Conservation (phyloP, 2,329 filamentous ascomycete species). For the Cercospora nicotianae region DNA sequence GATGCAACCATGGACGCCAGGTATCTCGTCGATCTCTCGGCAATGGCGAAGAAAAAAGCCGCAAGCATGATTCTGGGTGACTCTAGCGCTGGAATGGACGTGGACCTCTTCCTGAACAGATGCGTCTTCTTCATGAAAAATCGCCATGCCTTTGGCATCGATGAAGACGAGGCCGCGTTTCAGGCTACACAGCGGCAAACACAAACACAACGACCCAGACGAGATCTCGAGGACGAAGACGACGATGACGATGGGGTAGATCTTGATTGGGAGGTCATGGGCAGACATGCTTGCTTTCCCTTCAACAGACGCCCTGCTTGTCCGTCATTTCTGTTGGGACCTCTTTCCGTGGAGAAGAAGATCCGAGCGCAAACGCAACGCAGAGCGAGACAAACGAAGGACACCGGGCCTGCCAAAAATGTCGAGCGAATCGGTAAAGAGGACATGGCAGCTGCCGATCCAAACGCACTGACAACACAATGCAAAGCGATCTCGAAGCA, state of each 20-base stretch:
- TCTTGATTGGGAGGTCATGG: constrained; percentile 83
- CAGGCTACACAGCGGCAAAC: constrained; percentile 15
- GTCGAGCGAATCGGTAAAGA: constrained; percentile 75
- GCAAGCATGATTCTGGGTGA: constrained; percentile 72
- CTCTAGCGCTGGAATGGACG: constrained; percentile 72
- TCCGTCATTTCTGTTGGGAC: constrained; percentile 82
- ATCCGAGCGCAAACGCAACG: constrained; percentile 69
- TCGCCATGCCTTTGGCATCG: constrained; percentile 56
- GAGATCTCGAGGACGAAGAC: constrained; percentile 54
- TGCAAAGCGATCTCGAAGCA: constrained; percentile 72
- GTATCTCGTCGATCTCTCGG: constrained; percentile 77
- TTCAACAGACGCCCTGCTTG: constrained; percentile 72
- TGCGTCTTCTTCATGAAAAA: constrained; percentile 77
- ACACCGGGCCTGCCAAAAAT: constrained; percentile 65
- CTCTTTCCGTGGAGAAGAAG: constrained; percentile 85
- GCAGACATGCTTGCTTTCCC: constrained; percentile 72
- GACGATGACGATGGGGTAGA: constrained; percentile 66
- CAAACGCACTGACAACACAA: constrained; percentile 74
- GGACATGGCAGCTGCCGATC: constrained; percentile 73
- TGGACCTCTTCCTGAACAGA: constrained; percentile 89
- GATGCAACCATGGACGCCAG: constrained; percentile 89
- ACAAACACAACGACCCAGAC: constrained; percentile 27
- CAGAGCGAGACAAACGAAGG: constrained; percentile 67
- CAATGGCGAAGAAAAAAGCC: constrained; percentile 77
- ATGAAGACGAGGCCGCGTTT: constrained; percentile 52